These are phyloP conservation scores for Millerozyma acaciae DNA, from an alignment of 805 yeast genomes.

Conservation along the genomic window DNA sequence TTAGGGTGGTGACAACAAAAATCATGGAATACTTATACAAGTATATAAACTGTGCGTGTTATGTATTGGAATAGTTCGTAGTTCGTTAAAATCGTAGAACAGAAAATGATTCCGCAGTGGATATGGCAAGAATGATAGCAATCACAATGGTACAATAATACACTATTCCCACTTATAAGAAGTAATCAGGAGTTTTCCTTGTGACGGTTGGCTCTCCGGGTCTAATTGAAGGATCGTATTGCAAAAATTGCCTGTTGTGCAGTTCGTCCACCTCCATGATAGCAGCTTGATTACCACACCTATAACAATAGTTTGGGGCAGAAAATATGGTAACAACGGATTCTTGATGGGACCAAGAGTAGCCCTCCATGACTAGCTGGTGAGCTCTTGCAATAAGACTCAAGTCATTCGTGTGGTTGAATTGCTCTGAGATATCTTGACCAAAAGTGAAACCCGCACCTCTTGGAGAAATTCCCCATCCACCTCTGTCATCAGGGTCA, in stretches of 20 bases:
- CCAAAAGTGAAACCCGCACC: constrained; percentile 99
- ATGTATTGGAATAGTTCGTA: constrained; percentile 2
- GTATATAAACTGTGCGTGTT: constrained; percentile 1
- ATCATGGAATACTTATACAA: constrained; percentile 4
- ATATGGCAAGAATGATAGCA: constrained; percentile 3
- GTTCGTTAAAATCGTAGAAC: constrained; percentile 7
- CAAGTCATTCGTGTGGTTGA: constrained; percentile 85
- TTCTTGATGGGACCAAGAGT: constrained; percentile 91
- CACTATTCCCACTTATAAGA: constrained; percentile 55
- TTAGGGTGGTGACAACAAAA: constrained; percentile 4
- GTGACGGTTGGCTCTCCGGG: constrained; percentile 98
- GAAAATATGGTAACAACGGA: constrained; percentile 89
- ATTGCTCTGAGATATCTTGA: constrained; percentile 89
- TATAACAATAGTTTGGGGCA: constrained; percentile 94
- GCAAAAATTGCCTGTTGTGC: constrained; percentile 85
- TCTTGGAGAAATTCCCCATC: constrained; percentile 97
- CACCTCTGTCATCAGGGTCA: constrained; percentile 96
- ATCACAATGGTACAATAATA: constrained; percentile 2
- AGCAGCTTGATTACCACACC: constrained; percentile 98
- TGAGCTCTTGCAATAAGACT: constrained; percentile 90
- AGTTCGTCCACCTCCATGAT: constrained; percentile 97
- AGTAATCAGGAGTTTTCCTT: constrained; percentile 95
- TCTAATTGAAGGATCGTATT: constrained; percentile 93
- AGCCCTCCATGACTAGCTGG: constrained; percentile 97
- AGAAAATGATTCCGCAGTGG: constrained; percentile 1